Percentiles rank a stretch among this genome's conserved stretches.
These are phyloP conservation scores for Inonotus hispidus DNA, from an alignment of 1,284 basidiomycete species.

Conservation along the genomic window DNA sequence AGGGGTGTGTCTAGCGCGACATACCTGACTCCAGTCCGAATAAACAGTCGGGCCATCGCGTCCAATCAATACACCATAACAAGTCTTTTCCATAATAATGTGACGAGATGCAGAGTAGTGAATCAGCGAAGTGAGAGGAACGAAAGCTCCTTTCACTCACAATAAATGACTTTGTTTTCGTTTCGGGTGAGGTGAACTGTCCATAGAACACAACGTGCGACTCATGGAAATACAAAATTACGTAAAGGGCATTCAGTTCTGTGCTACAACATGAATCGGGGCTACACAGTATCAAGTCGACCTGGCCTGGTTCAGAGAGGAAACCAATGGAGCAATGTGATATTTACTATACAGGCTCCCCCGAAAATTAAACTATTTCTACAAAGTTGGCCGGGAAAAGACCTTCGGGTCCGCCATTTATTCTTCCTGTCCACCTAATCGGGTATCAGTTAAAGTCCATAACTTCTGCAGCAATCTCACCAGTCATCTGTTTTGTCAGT, in stretches of 20 bases:
- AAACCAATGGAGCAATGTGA: neutral
- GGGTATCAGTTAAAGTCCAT: neutral
- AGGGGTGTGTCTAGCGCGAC: slow-evolving; percentile 7
- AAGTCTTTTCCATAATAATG: slow-evolving; percentile 25
- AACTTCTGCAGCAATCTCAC: slow-evolving; percentile 33
- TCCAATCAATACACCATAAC: slow-evolving; percentile 32
- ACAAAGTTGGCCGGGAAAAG: slow-evolving; percentile 55
- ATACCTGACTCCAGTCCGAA: slow-evolving; percentile 25
- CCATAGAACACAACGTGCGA: no score
- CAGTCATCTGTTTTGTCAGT: slow-evolving; percentile 77
- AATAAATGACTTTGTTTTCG: neutral
- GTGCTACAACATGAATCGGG: neutral
- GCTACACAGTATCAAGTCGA: neutral
- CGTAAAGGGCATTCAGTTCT: no score
- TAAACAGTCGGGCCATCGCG: slow-evolving; percentile 31
- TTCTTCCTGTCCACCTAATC: slow-evolving; percentile 64
- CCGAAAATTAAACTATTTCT: slow-evolving; percentile 34
- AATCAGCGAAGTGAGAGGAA: neutral
- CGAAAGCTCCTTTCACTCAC: neutral
- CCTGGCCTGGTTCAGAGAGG: neutral
- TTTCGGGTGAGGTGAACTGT: neutral
- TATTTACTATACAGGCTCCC: neutral
- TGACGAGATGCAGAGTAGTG: neutral
- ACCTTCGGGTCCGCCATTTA: slow-evolving; percentile 35
- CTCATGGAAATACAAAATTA: no score